phyloP scores from a whole-genome alignment of 2,329 filamentous ascomycete genomes.

The Apiospora phragmitis region DNA sequence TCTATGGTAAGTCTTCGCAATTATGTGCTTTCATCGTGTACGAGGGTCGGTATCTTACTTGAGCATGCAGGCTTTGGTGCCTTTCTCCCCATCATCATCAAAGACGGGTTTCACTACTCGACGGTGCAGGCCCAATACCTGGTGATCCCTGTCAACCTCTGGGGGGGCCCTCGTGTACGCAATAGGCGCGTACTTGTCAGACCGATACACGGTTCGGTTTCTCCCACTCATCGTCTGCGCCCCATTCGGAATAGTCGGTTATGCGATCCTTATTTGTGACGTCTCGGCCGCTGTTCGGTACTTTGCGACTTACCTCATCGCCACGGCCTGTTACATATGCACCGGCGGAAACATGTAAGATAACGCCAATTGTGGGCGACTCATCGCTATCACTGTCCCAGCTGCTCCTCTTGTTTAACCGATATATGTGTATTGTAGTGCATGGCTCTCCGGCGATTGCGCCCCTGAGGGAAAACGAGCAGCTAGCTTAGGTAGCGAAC shows the following conservation, averaged over 20 bases:
- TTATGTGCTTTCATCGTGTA: too few relatives aligned
- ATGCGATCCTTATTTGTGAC: constrained; percentile 26
- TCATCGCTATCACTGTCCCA: neutral
- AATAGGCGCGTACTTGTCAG: constrained; percentile 37
- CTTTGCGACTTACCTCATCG: constrained; percentile 28
- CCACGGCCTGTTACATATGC: constrained; percentile 27
- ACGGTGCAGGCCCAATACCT: constrained; percentile 39
- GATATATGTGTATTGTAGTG: constrained; percentile 14
- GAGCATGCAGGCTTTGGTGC: constrained; percentile 36
- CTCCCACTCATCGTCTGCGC: constrained; percentile 34
- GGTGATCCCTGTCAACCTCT: constrained; percentile 41
- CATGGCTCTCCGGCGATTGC: constrained; percentile 28
- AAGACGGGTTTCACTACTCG: constrained; percentile 38
- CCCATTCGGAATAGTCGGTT: constrained; percentile 27
- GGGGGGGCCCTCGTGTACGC: constrained; percentile 41
- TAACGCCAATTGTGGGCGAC: neutral
- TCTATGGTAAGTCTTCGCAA: constrained; percentile 31
- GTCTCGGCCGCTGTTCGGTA: constrained; percentile 24
- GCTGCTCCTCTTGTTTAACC: neutral
- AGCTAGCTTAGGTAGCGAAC: constrained; percentile 21
- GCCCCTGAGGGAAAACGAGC: constrained; percentile 30
- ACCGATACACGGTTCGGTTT: constrained; percentile 38
- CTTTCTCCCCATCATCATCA: constrained; percentile 43
- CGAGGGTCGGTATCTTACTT: neutral
- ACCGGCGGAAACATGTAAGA: constrained; percentile 28